Percentiles rank a stretch among this genome's conserved stretches.
phyloP scores from a whole-genome alignment of 2,329 filamentous ascomycete species.

The Tolypocladium endophyticum region DNA sequence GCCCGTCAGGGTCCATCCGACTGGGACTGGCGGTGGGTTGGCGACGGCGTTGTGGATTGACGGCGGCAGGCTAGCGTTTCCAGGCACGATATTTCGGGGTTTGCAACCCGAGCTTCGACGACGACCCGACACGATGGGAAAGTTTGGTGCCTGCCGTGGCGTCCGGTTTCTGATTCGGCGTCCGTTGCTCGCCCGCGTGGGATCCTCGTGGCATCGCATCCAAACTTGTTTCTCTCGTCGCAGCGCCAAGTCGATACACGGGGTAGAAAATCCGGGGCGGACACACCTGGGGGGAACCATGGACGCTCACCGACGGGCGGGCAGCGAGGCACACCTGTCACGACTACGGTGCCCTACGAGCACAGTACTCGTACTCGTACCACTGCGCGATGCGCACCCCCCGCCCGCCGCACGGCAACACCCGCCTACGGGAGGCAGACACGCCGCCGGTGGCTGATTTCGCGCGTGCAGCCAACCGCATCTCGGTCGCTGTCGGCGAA shows the following conservation, averaged over 20 bases:
- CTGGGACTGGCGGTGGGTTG: background rate
- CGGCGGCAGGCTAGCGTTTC: background rate
- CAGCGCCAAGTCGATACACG: too few species aligned
- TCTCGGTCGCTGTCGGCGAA: slow-evolving; percentile 3
- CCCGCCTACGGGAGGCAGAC: background rate
- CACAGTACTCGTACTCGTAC: too few species aligned
- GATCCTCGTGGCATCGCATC: too few species aligned
- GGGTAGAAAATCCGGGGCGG: too few species aligned
- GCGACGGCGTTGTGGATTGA: background rate
- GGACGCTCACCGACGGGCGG: too few species aligned
- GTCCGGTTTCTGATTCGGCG: background rate
- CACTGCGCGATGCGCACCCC: too few species aligned
- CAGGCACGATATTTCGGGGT: slow-evolving; percentile 1
- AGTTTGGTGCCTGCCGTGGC: background rate
- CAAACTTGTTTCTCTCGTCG: too few species aligned
- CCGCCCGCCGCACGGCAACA: background rate
- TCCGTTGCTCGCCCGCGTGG: too few species aligned
- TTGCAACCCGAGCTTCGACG: slow-evolving; percentile 3
- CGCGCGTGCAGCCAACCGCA: background rate
- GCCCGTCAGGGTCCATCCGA: background rate
- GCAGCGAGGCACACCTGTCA: too few species aligned
- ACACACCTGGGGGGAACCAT: too few species aligned
- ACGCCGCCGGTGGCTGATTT: background rate
- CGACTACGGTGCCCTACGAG: too few species aligned
- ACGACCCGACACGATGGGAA: background rate